Conservation (phyloP, 345 rosid genomes). For the Trapa incisa region DNA sequence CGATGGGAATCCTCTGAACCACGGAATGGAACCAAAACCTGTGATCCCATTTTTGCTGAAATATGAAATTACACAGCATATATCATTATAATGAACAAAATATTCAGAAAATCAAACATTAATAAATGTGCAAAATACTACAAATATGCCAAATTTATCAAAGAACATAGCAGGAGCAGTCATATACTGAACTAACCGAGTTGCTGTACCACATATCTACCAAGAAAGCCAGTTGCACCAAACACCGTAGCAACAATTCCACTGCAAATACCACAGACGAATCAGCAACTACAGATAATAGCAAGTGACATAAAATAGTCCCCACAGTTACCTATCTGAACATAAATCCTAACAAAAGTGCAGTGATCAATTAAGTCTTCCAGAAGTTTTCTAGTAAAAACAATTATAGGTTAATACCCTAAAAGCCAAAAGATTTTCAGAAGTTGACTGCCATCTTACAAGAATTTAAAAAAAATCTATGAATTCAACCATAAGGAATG, state of each 20-base stretch:
- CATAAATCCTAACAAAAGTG: background rate
- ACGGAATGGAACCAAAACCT: conserved; percentile 91
- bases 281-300: background rate
- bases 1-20: conserved; percentile 87
- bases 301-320: background rate
- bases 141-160: background rate
- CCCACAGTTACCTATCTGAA: background rate
- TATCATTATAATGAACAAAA: background rate
- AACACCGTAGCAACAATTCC: conserved; percentile 92
- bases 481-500: no score
- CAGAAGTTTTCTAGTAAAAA: background rate
- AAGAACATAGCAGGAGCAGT: background rate
- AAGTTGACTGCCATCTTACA: no score
- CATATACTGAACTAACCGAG: conserved; percentile 51
- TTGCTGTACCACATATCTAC: conserved; percentile 96
- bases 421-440: no score
- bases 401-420: no score
- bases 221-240: conserved; percentile 97
- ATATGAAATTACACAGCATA: background rate
- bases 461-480: no score
- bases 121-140: background rate
- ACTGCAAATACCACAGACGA: conserved; percentile 26
- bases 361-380: background rate
- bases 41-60: conserved; percentile 92
- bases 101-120: no score